Conservation (phyloP, 2,329 filamentous ascomycete species). For the Chalara sp. region DNA sequence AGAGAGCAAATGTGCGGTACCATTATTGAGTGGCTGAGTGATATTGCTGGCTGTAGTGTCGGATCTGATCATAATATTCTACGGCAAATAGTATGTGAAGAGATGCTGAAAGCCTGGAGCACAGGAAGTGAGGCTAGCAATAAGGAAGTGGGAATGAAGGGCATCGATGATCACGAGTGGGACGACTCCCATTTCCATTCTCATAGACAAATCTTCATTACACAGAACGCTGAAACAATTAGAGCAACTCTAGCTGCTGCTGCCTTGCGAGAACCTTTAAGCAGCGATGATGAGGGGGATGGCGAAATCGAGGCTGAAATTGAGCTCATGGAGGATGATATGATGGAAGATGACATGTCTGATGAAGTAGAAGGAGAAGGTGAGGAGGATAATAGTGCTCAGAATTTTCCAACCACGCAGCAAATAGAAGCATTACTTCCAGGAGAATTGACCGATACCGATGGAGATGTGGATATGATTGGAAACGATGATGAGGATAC, state of each 20-base stretch:
- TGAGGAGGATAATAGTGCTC: constrained; percentile 17
- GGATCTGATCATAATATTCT: constrained; percentile 74
- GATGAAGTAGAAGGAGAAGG: constrained; percentile 26
- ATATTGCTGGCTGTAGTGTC: constrained; percentile 85
- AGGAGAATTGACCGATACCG: constrained; percentile 25
- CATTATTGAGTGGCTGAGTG: constrained; percentile 91
- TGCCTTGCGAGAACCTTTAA: constrained; percentile 16
- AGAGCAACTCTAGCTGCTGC: constrained; percentile 11
- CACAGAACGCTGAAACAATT: constrained; percentile 14
- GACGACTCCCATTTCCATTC: constrained; percentile 21
- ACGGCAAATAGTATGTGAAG: constrained; percentile 78
- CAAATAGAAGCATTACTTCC: constrained; percentile 22
- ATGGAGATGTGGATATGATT: constrained; percentile 38
- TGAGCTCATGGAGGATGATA: constrained; percentile 49
- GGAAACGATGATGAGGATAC: constrained; percentile 38
- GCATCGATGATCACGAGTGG: constrained; percentile 74
- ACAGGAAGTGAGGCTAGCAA: constrained; percentile 80
- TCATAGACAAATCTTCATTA: constrained; percentile 12
- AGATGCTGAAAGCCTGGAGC: constrained; percentile 82
- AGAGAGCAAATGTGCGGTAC: constrained; percentile 98
- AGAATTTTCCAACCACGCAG: constrained; percentile 11
- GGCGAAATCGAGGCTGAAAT: constrained; percentile 45
- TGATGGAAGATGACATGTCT: constrained; percentile 23
- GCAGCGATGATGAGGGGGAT: constrained; percentile 15
- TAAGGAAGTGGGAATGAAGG: constrained; percentile 66